A percentile compares a stretch with the other conserved stretches of the same genome.
phyloP scores from a whole-genome alignment of 805 yeast species.

The Ogataea parapolymorpha region DNA sequence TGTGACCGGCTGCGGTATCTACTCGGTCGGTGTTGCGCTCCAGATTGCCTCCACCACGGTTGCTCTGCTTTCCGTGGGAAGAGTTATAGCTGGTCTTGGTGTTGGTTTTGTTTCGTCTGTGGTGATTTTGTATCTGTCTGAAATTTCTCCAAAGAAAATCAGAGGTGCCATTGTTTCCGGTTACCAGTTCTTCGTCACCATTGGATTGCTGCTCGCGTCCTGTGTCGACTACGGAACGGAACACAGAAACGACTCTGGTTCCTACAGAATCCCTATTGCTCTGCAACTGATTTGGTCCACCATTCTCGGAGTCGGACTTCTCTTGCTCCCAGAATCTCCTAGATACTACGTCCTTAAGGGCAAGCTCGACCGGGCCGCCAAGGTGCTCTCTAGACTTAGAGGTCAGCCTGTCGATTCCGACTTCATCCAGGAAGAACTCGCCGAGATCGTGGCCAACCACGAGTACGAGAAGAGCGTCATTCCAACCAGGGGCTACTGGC shows the following conservation, averaged over 20 bases:
- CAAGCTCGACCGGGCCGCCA: slow-evolving; percentile 52
- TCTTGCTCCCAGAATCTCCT: slow-evolving; percentile 73
- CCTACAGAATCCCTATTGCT: slow-evolving; percentile 75
- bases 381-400: slow-evolving; percentile 53
- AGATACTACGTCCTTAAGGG: slow-evolving; percentile 62
- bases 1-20: slow-evolving; percentile 41
- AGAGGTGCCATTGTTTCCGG: slow-evolving; percentile 76
- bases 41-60: slow-evolving; percentile 47
- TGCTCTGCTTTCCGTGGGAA: slow-evolving; percentile 58
- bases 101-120: slow-evolving; percentile 77
- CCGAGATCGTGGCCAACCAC: slow-evolving; percentile 49
- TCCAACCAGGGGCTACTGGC: slow-evolving; percentile 35
- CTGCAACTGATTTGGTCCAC: slow-evolving; percentile 70
- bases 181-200: slow-evolving; percentile 62
- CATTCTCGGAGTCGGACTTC: slow-evolving; percentile 57
- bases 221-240: slow-evolving; percentile 69
- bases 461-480: slow-evolving; percentile 40
- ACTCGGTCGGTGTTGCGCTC: slow-evolving; percentile 46
- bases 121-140: slow-evolving; percentile 76
- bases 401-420: slow-evolving; percentile 46
- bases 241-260: slow-evolving; percentile 46
- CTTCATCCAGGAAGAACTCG: slow-evolving; percentile 46
- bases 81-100: slow-evolving; percentile 70
- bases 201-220: slow-evolving; percentile 70
- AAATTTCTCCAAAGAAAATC: slow-evolving; percentile 72